Evolutionary conservation across 441 rosid species (phyloP), one percentile per base, ranked within the genome.

Genomic region (Biscutella auriculata): DNA sequence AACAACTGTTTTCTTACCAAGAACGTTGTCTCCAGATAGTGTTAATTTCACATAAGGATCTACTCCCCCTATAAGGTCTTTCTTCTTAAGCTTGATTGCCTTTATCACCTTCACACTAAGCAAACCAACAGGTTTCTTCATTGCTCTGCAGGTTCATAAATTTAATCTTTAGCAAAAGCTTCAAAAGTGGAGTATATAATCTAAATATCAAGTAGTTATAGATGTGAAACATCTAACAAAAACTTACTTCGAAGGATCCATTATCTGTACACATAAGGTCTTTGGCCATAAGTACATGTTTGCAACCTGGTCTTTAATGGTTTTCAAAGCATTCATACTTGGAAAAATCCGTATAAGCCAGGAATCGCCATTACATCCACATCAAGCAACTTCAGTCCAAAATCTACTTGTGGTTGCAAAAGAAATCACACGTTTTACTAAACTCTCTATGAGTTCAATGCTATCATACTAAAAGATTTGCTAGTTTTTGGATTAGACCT

Each of bases 221-320:
- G 1, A 15, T 44, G 46, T 27, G 40, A 13, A 25, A 51, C 34
- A 39, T 37, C 30, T 33, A 28, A 33, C 19, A 46, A 8, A 15
- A 17, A 65, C 84, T 42, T 79, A 87, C 97, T 78, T 81, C 47
- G 83, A 25, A 62, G 81, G 84, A 70, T 93, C 96, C 84, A 87
- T 65, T 62, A 93, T 69, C 47, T 68, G 76, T 49, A 93, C 84
- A 65, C 77, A 82, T 26, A 93, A 67, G 56, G 81, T 69, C 79
- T 89, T 89, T 53, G 99, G 99, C 99, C 99, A 89, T 27, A 93
- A 72, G 65, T 83, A 93, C 99, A 93, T 83, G 65, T 76, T 89
- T 37, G 87, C 95, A 72, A 89, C 95, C 73, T 89, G 96, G 45
- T 85, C 90, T 68, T 83, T 89, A 60, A 89, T 84, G 39, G 30